Evolutionary conservation across 2,329 filamentous ascomycete genomes (phyloP), one percentile per base, ranked within the genome.

Genomic region (Cadophora gregata): DNA sequence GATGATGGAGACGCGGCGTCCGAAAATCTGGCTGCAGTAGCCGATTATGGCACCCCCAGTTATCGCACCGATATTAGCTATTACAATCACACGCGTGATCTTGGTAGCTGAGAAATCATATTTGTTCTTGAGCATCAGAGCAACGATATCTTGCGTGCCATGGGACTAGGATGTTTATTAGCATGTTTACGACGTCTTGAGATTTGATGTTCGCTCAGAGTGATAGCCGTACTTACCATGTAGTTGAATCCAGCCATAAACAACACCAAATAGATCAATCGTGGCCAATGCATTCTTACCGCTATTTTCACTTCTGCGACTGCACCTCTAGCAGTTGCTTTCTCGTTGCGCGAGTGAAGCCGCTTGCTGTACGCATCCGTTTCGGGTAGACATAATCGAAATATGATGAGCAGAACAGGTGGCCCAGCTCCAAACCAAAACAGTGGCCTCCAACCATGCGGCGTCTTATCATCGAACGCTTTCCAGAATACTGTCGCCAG

Each of bases 181-280:
- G n/a, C n/a, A n/a, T n/a, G n/a, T n/a, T n/a, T n/a, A n/a, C n/a
- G n/a, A n/a, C n/a, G n/a, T n/a, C 25, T n/a, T 45, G 79, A 77
- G 84, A 87, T 72, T 87, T 82, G 70, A 84, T 91, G 78, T 19
- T n/a, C n/a, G n/a, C 14, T 42, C 8, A 3, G 42, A 8, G 19
- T 5, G 19, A 12, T 16, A 14, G 24, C 80, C 73, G 10, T 87
- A 86, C 90, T 87, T 73, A 91, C 88, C 91, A 96, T 93, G 76
- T 96, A 96, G 80, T 96, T 97, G 82, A 97, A 96, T 4, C 93
- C 93, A 1, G 92, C 90, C 92, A 96, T 96, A 47, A 97, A 82
- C 24, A 97, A 81, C 7, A 97, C 92, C 65, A 97, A 83, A 79
- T 97, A 97, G 42, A 88, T 81, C 64, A 97, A 82, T 2, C 96